phyloP scores from a whole-genome alignment of 768 basidiomycete genomes.

The Lactarius deliciosus region DNA sequence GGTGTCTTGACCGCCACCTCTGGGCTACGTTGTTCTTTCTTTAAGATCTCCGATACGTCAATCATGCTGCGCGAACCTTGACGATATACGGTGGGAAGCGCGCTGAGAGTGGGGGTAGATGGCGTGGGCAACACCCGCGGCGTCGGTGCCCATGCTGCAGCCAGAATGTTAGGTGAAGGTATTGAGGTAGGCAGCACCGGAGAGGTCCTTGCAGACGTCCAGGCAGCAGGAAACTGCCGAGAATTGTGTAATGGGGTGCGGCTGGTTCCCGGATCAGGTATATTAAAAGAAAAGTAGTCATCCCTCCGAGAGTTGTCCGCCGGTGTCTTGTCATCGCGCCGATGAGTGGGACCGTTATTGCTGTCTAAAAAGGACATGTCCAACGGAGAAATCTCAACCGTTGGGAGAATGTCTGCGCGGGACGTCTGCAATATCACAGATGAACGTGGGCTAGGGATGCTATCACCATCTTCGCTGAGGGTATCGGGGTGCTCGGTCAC shows the following conservation, averaged over 20 bases:
- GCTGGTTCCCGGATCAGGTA: slow-evolving; percentile 8
- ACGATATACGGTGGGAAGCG: slow-evolving; percentile 23
- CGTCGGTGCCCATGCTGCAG: slow-evolving; percentile 3
- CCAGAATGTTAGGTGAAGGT: neutral
- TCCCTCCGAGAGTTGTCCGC: neutral
- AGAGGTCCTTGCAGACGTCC: slow-evolving; percentile 15
- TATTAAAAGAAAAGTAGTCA: slow-evolving; percentile 38
- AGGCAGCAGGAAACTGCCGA: neutral
- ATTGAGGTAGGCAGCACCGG: slow-evolving; percentile 24
- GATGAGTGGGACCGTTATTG: slow-evolving; percentile 14
- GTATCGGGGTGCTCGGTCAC: slow-evolving; percentile 21
- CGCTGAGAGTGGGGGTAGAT: slow-evolving; percentile 17
- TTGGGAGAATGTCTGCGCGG: slow-evolving; percentile 10
- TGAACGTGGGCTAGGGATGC: neutral
- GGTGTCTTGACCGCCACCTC: slow-evolving; percentile 16
- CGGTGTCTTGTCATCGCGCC: slow-evolving; percentile 25
- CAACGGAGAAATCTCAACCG: slow-evolving; percentile 19
- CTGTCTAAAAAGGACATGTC: slow-evolving; percentile 28
- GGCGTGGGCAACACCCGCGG: slow-evolving; percentile 35
- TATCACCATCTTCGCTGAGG: slow-evolving; percentile 28
- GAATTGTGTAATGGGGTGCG: neutral
- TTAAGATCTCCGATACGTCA: slow-evolving; percentile 26
- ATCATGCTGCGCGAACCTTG: slow-evolving; percentile 28
- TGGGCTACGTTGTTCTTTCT: slow-evolving; percentile 12
- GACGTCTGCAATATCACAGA: neutral